These are phyloP conservation scores for Solanum tarijense DNA, from an alignment of 257 asterid genomes.

Conservation along the genomic window DNA sequence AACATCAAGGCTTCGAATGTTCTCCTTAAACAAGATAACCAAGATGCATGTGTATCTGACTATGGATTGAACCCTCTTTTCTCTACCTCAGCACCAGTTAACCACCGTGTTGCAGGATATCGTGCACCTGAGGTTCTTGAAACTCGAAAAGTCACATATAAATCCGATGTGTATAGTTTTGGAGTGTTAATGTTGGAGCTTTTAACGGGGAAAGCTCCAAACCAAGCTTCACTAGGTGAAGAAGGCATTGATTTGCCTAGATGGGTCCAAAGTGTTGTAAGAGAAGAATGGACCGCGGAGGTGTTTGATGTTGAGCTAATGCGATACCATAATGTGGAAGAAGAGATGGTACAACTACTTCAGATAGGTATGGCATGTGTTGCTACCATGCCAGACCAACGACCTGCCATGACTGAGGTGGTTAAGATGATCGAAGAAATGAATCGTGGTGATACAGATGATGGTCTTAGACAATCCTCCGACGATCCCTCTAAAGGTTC, in stretches of 20 bases:
- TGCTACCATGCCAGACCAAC: slow-evolving; percentile 63
- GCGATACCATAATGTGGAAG: slow-evolving; percentile 90
- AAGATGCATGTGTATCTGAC: slow-evolving; percentile 61
- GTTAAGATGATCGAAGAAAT: slow-evolving; percentile 81
- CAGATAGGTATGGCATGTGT: slow-evolving; percentile 97
- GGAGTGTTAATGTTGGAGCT: slow-evolving; percentile 79
- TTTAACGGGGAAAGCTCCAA: slow-evolving; percentile 86
- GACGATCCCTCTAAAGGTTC: slow-evolving; percentile 73
- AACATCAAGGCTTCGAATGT: slow-evolving; percentile 92
- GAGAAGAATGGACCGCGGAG: slow-evolving; percentile 99
- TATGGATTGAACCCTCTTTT: slow-evolving; percentile 77
- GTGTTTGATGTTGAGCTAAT: slow-evolving; percentile 90
- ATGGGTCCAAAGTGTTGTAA: slow-evolving; percentile 94
- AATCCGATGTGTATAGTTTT: slow-evolving; percentile 83
- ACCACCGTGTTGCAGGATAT: slow-evolving; percentile 79
- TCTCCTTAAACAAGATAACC: slow-evolving; percentile 63
- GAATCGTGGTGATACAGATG: slow-evolving; percentile 62
- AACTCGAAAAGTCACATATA: slow-evolving; percentile 62
- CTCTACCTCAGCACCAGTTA: slow-evolving; percentile 44
- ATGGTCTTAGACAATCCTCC: slow-evolving; percentile 57
- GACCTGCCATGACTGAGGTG: slow-evolving; percentile 70
- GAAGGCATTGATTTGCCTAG: slow-evolving; percentile 93
- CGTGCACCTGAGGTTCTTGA: slow-evolving; percentile 94
- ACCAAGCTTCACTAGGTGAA: slow-evolving; percentile 86
- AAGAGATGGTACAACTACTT: slow-evolving; percentile 95